phyloP scores from a whole-genome alignment of 495 filamentous ascomycete genomes.

The Aspergillus olivimuriae region DNA sequence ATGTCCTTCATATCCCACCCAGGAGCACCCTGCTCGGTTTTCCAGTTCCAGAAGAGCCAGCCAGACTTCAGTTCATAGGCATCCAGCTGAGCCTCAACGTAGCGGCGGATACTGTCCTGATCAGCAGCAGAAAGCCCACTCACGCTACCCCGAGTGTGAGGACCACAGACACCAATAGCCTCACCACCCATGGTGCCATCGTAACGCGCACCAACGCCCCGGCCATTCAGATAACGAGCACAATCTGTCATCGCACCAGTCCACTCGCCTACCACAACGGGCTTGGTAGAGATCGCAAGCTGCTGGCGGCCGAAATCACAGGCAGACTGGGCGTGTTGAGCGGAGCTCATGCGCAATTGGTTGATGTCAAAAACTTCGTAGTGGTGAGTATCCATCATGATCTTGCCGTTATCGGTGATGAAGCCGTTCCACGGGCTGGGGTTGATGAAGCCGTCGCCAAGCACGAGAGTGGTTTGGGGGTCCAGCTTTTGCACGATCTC shows the following conservation, averaged over 20 bases:
- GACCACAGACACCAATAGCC: conserved; percentile 50
- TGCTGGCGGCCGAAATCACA: conserved; percentile 43
- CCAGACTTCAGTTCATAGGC: conserved; percentile 62
- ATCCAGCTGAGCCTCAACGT: conserved; percentile 68
- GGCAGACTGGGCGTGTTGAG: conserved; percentile 43
- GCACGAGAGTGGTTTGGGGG: conserved; percentile 49
- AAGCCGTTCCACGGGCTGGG: conserved; percentile 67
- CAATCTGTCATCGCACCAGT: conserved; percentile 68
- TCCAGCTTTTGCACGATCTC: conserved; percentile 45
- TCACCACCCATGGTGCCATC: conserved; percentile 52
- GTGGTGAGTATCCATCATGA: conserved; percentile 64
- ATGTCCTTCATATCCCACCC: conserved; percentile 81
- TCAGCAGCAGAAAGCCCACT: conserved; percentile 43
- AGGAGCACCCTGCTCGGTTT: conserved; percentile 69
- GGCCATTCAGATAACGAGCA: conserved; percentile 65
- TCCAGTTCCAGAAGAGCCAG: conserved; percentile 84
- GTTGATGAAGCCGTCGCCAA: conserved; percentile 65
- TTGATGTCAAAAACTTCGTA: conserved; percentile 62
- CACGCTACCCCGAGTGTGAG: conserved; percentile 52
- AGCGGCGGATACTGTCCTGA: conserved; percentile 51
- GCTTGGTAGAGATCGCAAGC: conserved; percentile 57
- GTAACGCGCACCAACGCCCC: conserved; percentile 61
- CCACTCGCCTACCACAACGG: conserved; percentile 67
- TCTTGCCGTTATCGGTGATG: conserved; percentile 51
- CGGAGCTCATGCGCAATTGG: conserved; percentile 43